A percentile compares a stretch with the other conserved stretches of the same genome.
These are phyloP conservation scores for Elaeagnus macrophylla DNA, from an alignment of 306 rosid species.

Conservation along the genomic window DNA sequence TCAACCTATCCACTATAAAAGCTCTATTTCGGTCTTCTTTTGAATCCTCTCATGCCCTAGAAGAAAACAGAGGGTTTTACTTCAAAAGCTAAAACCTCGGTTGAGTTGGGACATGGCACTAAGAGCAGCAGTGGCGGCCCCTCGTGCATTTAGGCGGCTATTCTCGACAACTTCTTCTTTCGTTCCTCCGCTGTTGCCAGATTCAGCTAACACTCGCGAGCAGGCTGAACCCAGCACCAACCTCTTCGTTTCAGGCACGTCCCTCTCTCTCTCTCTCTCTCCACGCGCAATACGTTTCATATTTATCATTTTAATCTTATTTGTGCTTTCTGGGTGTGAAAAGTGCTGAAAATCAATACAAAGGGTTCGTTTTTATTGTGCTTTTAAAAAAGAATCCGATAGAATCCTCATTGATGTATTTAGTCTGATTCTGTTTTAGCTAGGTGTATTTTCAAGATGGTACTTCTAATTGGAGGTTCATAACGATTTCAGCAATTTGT, in stretches of 20 bases:
- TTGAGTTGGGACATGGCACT: slow-evolving; percentile 36
- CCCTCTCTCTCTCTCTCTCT: slow-evolving; percentile 1
- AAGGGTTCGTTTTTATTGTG: neutral
- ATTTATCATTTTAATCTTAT: neutral
- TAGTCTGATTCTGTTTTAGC: too few species aligned
- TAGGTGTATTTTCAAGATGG: too few species aligned
- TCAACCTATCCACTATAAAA: too few species aligned
- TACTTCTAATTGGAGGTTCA: too few species aligned
- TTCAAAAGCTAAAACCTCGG: slow-evolving; percentile 15
- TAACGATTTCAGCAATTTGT: too few species aligned
- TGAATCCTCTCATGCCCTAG: neutral
- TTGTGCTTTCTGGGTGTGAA: neutral
- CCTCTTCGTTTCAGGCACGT: slow-evolving; percentile 79
- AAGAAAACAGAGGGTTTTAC: slow-evolving; percentile 16
- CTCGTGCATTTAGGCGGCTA: slow-evolving; percentile 44
- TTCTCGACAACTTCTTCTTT: slow-evolving; percentile 47
- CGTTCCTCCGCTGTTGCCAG: slow-evolving; percentile 34
- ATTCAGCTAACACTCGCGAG: slow-evolving; percentile 35
- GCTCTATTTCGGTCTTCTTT: too few species aligned
- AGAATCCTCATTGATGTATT: too few species aligned
- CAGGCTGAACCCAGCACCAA: slow-evolving; percentile 69
- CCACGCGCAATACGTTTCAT: neutral
- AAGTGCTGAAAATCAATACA: too few species aligned
- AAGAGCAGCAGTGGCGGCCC: slow-evolving; percentile 51
- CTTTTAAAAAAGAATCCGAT: too few species aligned